These are phyloP conservation scores for Tremella fuciformis DNA, from an alignment of 768 basidiomycete species.

Conservation along the genomic window DNA sequence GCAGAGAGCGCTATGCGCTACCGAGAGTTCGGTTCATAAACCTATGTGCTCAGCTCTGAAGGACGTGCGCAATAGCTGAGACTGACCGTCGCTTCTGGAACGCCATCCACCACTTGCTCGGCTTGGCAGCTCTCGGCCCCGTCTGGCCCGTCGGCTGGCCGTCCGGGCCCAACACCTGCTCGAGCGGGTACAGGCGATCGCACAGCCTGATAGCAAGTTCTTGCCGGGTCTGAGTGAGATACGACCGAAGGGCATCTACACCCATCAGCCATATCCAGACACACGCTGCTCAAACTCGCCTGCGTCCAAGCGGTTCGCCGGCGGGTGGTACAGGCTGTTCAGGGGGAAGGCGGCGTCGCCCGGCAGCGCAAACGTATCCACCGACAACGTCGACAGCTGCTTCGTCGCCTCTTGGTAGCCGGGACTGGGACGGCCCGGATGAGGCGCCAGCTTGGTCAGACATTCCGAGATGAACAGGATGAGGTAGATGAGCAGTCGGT, in stretches of 20 bases:
- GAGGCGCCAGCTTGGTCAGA: conserved; percentile 76
- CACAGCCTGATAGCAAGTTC: conserved; percentile 83
- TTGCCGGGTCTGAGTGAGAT: conserved; percentile 87
- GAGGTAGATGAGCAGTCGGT: conserved; percentile 91
- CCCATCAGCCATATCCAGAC: background rate
- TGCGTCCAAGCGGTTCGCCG: conserved; percentile 70
- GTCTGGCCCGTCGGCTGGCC: conserved; percentile 59
- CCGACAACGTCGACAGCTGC: conserved; percentile 81
- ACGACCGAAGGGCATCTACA: conserved; percentile 81
- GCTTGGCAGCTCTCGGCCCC: conserved; percentile 61
- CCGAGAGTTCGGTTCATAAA: conserved; percentile 44
- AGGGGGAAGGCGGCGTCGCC: conserved; percentile 93
- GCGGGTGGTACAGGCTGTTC: conserved; percentile 84
- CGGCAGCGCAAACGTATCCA: conserved; percentile 89
- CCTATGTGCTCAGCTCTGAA: conserved; percentile 18
- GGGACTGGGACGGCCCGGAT: conserved; percentile 55
- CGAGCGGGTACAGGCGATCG: conserved; percentile 73
- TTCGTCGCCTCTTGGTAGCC: conserved; percentile 74
- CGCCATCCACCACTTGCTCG: conserved; percentile 99
- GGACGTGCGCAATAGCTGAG: background rate
- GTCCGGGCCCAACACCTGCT: conserved; percentile 57
- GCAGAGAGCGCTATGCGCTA: too few species aligned
- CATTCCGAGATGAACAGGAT: conserved; percentile 98
- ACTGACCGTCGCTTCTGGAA: conserved; percentile 81
- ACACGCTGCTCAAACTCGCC: conserved; percentile 58